A percentile compares a stretch with the other conserved stretches of the same genome.
These are phyloP conservation scores for Bryum argenteum DNA, from an alignment of 225 moss, liverwort and hornwort genomes.

Conservation along the genomic window DNA sequence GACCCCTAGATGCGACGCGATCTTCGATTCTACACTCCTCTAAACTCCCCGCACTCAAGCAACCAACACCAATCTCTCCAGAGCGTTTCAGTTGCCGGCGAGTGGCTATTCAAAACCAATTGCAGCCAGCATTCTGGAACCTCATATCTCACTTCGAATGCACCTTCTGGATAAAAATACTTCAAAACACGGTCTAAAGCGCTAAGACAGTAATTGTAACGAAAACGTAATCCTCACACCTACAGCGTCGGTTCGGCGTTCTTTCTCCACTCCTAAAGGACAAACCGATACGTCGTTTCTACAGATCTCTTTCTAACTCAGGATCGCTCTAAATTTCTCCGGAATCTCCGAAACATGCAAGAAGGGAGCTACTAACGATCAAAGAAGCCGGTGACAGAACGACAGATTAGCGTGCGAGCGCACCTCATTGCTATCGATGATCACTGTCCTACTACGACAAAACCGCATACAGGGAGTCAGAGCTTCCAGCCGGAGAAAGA, in stretches of 20 bases:
- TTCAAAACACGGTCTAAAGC: slow-evolving; percentile 1
- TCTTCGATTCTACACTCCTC: slow-evolving; percentile 29
- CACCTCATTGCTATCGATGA: slow-evolving; percentile 63
- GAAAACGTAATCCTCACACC: slow-evolving; percentile 32
- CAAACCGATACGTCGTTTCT: slow-evolving; percentile 20
- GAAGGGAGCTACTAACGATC: slow-evolving; percentile 24
- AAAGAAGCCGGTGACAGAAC: slow-evolving; percentile 21
- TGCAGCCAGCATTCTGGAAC: slow-evolving; percentile 10
- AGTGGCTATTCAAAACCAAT: slow-evolving; percentile 22
- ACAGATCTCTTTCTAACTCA: slow-evolving; percentile 32
- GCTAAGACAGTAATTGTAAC: slow-evolving; percentile 26
- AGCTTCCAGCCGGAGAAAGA: slow-evolving; percentile 51
- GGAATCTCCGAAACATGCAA: slow-evolving; percentile 28
- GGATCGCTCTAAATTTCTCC: slow-evolving; percentile 36
- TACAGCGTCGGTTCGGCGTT: slow-evolving; percentile 22
- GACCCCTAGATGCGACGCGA: slow-evolving; percentile 25
- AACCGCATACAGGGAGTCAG: slow-evolving; percentile 30
- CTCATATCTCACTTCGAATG: slow-evolving; percentile 15
- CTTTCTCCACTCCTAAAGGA: slow-evolving; percentile 18
- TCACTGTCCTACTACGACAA: slow-evolving; percentile 36
- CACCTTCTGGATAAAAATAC: slow-evolving; percentile 15
- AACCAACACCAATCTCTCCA: slow-evolving; percentile 18
- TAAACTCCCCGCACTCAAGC: slow-evolving; percentile 9
- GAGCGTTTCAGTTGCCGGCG: slow-evolving; percentile 23
- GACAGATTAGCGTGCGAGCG: slow-evolving; percentile 37